Percentiles rank a stretch among this genome's conserved stretches.
phyloP scores from a whole-genome alignment of 306 rosid species.

The Cajanus cajan region DNA sequence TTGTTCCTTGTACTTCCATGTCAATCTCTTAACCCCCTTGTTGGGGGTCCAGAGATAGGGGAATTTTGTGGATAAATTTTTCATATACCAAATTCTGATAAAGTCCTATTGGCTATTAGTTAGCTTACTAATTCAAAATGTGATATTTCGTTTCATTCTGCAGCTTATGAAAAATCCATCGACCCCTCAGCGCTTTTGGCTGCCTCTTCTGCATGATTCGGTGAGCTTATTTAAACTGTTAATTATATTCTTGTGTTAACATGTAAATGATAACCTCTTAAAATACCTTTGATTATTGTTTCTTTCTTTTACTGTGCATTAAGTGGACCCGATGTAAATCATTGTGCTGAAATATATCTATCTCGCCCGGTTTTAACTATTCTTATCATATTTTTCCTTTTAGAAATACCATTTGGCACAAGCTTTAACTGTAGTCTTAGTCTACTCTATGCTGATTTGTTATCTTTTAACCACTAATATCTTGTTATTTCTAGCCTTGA shows the following conservation, averaged over 20 bases:
- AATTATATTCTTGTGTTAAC: not conserved
- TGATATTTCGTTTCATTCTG: conserved; percentile 26
- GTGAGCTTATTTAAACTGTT: conserved; percentile 43
- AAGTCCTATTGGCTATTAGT: too few species aligned
- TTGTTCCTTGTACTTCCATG: not conserved
- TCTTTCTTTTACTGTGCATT: not conserved
- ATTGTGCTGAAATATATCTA: not conserved
- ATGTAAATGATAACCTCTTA: not conserved
- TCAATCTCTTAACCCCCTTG: not conserved
- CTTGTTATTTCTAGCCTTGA: not conserved
- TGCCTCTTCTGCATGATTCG: conserved; percentile 86
- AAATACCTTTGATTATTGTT: not conserved
- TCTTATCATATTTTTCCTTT: not conserved
- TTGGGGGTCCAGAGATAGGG: not conserved
- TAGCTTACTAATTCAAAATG: not conserved
- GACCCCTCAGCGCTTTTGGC: conserved; percentile 93
- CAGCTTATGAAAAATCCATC: conserved; percentile 94
- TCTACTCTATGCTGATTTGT: not conserved
- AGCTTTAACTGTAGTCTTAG: not conserved
- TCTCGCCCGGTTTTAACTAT: not conserved
- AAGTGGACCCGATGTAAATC: conserved; percentile 4
- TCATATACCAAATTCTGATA: not conserved
- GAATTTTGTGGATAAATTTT: not conserved
- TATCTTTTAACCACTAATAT: not conserved
- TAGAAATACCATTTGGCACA: not conserved